A percentile compares a stretch with the other conserved stretches of the same genome.
Evolutionary conservation across 2,329 filamentous ascomycete species (phyloP).

Genomic region (Fusarium agapanthi): DNA sequence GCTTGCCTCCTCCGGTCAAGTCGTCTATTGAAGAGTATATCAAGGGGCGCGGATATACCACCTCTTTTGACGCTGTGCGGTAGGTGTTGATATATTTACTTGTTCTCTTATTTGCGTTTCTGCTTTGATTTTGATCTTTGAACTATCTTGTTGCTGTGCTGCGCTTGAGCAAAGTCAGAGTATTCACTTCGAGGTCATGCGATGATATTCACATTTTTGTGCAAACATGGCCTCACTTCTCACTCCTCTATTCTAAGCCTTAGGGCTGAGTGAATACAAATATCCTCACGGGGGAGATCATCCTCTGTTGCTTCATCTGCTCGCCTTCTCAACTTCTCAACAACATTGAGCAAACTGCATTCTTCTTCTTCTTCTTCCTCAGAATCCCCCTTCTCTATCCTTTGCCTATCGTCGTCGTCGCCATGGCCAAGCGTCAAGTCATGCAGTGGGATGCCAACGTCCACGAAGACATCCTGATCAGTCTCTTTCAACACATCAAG

Average conservation of each 20-base stretch:
- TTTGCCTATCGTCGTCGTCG: background rate
- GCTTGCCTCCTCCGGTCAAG: conserved; percentile 43
- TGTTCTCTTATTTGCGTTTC: background rate
- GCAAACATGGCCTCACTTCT: background rate
- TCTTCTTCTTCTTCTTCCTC: background rate
- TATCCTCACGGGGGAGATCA: background rate
- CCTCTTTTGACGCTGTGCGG: conserved; percentile 58
- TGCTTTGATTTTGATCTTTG: background rate
- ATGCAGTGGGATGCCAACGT: conserved; percentile 54
- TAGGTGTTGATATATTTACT: conserved; percentile 39
- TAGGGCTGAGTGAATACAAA: background rate
- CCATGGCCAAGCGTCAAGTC: conserved; percentile 44
- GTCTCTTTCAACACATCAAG: conserved; percentile 50
- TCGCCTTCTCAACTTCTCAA: background rate
- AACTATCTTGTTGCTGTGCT: background rate
- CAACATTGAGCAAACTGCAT: background rate
- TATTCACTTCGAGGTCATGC: background rate
- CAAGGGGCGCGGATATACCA: conserved; percentile 43
- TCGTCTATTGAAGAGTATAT: conserved; percentile 47
- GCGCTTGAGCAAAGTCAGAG: background rate
- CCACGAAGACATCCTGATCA: conserved; percentile 56
- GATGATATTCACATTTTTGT: background rate
- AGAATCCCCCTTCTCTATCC: background rate
- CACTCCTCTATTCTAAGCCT: background rate
- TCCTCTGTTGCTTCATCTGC: background rate